Conservation (phyloP, 2,329 filamentous ascomycete genomes). For the Diaporthe sp. region DNA sequence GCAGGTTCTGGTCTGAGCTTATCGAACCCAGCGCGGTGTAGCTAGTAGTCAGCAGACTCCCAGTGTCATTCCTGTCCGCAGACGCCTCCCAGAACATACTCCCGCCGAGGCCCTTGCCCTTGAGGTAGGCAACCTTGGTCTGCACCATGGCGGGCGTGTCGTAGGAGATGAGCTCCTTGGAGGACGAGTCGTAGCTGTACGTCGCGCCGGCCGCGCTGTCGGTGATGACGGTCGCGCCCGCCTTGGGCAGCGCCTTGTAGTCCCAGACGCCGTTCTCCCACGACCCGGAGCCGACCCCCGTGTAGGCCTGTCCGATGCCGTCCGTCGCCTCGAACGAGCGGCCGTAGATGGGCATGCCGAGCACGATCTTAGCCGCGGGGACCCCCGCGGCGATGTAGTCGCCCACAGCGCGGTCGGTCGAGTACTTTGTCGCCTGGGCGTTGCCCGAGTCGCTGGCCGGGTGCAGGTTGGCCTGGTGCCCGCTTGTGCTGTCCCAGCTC, state of each 20-base stretch:
- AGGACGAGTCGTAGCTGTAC: constrained; percentile 75
- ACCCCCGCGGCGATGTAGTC: constrained; percentile 76
- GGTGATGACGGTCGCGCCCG: constrained; percentile 68
- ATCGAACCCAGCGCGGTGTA: constrained; percentile 57
- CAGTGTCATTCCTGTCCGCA: constrained; percentile 70
- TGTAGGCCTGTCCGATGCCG: constrained; percentile 75
- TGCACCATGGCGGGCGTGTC: constrained; percentile 72
- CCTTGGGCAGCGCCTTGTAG: constrained; percentile 80
- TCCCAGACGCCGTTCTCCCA: constrained; percentile 85
- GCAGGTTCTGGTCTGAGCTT: constrained; percentile 61
- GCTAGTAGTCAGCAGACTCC: constrained; percentile 70
- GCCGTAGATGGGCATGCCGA: constrained; percentile 87
- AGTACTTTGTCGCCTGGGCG: constrained; percentile 75
- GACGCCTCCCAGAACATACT: constrained; percentile 91
- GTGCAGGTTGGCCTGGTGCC: constrained; percentile 81
- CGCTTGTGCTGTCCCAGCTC: constrained; percentile 72
- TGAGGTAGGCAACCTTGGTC: constrained; percentile 76
- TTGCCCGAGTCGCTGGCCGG: constrained; percentile 58
- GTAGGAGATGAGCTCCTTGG: constrained; percentile 77
- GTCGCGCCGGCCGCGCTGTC: constrained; percentile 72
- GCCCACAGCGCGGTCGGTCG: constrained; percentile 72
- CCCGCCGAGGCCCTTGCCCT: constrained; percentile 73
- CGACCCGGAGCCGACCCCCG: constrained; percentile 73
- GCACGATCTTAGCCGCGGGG: constrained; percentile 73
- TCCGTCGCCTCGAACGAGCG: constrained; percentile 74